Percentiles rank a stretch among this genome's conserved stretches.
Evolutionary conservation across 2,329 filamentous ascomycete species (phyloP).

Genomic region (Paramyrothecium roridum): DNA sequence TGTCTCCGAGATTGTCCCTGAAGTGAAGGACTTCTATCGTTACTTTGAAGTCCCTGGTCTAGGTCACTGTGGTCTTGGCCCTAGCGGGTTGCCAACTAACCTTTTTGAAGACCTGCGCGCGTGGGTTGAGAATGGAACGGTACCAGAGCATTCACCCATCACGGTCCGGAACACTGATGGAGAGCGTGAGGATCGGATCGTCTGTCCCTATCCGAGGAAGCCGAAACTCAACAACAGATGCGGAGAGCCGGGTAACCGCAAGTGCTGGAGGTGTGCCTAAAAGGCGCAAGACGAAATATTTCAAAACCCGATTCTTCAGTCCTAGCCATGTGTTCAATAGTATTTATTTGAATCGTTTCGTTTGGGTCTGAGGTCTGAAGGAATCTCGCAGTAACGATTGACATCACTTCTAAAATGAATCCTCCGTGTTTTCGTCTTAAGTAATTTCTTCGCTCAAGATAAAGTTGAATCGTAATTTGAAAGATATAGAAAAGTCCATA

Average conservation of each 20-base stretch:
- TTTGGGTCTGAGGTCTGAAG: no score
- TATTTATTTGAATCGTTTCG: no score
- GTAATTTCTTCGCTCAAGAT: no score
- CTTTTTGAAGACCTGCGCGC: constrained; percentile 4
- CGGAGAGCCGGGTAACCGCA: background rate
- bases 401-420: no score
- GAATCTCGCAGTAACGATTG: no score
- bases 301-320: no score
- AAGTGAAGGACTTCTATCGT: background rate
- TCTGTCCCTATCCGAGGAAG: constrained; percentile 8
- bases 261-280: background rate
- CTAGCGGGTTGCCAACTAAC: constrained; percentile 1
- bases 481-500: no score
- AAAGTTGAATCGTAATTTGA: no score
- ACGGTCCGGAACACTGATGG: background rate
- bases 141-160: constrained; percentile 2
- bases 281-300: no score
- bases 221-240: background rate
- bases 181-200: constrained; percentile 1
- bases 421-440: no score
- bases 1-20: background rate
- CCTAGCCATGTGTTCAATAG: no score
- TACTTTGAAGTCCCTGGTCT: constrained; percentile 8
- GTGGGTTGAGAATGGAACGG: constrained; percentile 10
- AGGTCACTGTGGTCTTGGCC: constrained; percentile 4